These are phyloP conservation scores for Diversispora epigaea DNA, from an alignment of 192 early-diverging fungal species.

Conservation along the genomic window DNA sequence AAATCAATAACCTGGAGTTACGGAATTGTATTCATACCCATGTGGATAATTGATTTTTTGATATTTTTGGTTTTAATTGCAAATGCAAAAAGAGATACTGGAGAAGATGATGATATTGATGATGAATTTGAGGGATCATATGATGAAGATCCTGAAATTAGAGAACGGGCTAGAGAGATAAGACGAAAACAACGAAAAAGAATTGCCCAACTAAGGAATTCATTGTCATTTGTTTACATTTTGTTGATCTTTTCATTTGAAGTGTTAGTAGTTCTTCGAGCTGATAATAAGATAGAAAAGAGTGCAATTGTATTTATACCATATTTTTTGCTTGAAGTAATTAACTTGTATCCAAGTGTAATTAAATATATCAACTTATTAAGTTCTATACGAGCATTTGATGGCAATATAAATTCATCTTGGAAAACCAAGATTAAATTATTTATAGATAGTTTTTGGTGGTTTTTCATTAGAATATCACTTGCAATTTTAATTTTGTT, in stretches of 20 bases:
- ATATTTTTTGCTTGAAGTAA: conserved; percentile 78
- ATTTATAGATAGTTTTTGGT: conserved; percentile 61
- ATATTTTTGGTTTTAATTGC: conserved; percentile 40
- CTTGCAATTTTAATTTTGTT: conserved; percentile 68
- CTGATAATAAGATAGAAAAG: conserved; percentile 66
- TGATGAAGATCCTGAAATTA: conserved; percentile 45
- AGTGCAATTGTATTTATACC: conserved; percentile 73
- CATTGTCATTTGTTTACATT: conserved; percentile 42
- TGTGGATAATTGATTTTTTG: conserved; percentile 72
- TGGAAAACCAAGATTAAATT: conserved; percentile 14
- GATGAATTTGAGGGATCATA: conserved; percentile 39
- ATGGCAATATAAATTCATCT: conserved; percentile 31
- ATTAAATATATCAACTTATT: conserved; percentile 41
- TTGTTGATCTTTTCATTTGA: conserved; percentile 74
- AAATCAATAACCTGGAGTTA: conserved; percentile 67
- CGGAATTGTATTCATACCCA: conserved; percentile 74
- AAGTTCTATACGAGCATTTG: conserved; percentile 30
- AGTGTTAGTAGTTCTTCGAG: conserved; percentile 67
- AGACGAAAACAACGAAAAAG: conserved; percentile 39
- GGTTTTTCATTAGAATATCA: conserved; percentile 62
- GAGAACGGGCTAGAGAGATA: conserved; percentile 45
- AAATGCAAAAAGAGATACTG: conserved; percentile 35
- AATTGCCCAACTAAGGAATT: conserved; percentile 25
- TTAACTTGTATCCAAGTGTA: conserved; percentile 56
- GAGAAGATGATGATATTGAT: conserved; percentile 49